Percentiles rank a stretch among this genome's conserved stretches.
Conservation (phyloP, 1,284 basidiomycete genomes). For the Apiotrichum brassicae region DNA sequence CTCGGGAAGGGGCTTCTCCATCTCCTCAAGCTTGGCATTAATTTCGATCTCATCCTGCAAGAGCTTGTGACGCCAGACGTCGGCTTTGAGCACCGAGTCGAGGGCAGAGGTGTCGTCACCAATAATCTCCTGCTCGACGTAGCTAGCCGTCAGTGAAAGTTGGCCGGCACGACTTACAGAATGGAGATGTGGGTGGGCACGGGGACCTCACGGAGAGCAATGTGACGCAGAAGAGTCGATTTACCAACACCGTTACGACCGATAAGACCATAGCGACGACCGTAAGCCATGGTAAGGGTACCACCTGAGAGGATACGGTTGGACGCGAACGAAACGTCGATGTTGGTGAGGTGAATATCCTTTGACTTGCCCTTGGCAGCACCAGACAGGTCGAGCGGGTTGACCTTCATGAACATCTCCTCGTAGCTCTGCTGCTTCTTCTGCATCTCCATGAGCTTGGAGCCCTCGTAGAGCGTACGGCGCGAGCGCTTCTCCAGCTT, state of each 20-base stretch:
- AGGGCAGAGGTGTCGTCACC: slow-evolving; percentile 91
- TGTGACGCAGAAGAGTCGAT: slow-evolving; percentile 91
- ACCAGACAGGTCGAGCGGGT: slow-evolving; percentile 78
- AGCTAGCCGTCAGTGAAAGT: slow-evolving; percentile 9
- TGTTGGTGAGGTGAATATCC: slow-evolving; percentile 90
- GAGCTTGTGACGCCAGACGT: slow-evolving; percentile 80
- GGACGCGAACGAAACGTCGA: slow-evolving; percentile 91
- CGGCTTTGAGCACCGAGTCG: slow-evolving; percentile 90
- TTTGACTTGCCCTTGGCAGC: slow-evolving; percentile 85
- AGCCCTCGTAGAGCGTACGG: slow-evolving; percentile 88
- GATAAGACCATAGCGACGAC: slow-evolving; percentile 71
- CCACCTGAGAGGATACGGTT: slow-evolving; percentile 78
- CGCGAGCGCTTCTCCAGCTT: slow-evolving; percentile 93
- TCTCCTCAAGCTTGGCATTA: slow-evolving; percentile 52
- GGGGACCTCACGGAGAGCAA: slow-evolving; percentile 90
- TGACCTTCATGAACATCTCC: slow-evolving; percentile 99
- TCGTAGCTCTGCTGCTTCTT: slow-evolving; percentile 96
- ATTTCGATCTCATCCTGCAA: slow-evolving; percentile 16
- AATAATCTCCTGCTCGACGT: slow-evolving; percentile 96
- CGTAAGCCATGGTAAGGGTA: slow-evolving; percentile 79
- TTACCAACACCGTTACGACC: slow-evolving; percentile 84
- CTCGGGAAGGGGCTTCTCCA: slow-evolving; percentile 30
- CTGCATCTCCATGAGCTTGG: slow-evolving; percentile 87
- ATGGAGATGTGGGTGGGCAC: slow-evolving; percentile 93
- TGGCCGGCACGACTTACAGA: slow-evolving; percentile 46